A percentile compares a stretch with the other conserved stretches of the same genome.
Evolutionary conservation across 2,329 filamentous ascomycete species (phyloP).

Genomic region (Paracoccidioides brasiliensis): DNA sequence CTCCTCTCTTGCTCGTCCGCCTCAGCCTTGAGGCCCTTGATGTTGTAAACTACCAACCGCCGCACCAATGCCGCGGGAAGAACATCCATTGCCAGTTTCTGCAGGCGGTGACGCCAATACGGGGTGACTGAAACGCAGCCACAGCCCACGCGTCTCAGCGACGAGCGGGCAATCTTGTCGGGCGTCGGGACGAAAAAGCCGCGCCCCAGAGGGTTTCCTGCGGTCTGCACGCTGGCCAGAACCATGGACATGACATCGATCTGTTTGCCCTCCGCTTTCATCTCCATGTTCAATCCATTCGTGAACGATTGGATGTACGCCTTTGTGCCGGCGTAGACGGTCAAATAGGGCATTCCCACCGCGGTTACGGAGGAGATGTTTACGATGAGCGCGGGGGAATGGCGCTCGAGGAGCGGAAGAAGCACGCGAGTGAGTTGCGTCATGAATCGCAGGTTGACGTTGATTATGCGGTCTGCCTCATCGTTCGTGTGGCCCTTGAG

Average conservation of each 20-base stretch:
- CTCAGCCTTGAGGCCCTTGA: not conserved
- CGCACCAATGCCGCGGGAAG: not conserved
- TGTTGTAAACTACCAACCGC: not conserved
- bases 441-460: slow-evolving; percentile 39
- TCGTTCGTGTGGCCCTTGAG: slow-evolving; percentile 23
- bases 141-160: not conserved
- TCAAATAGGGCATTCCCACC: slow-evolving; percentile 35
- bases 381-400: slow-evolving; percentile 35
- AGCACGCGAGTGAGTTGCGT: slow-evolving; percentile 36
- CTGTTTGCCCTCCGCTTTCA: slow-evolving; percentile 23
- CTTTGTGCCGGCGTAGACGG: slow-evolving; percentile 36
- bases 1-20: not conserved
- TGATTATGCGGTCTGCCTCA: slow-evolving; percentile 23
- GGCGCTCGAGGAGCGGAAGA: slow-evolving; percentile 32
- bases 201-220: slow-evolving; percentile 14
- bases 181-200: slow-evolving; percentile 19
- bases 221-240: slow-evolving; percentile 22
- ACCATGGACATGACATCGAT: slow-evolving; percentile 30
- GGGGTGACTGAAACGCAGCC: not conserved
- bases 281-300: slow-evolving; percentile 30
- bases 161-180: not conserved
- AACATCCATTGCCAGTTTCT: not conserved
- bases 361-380: slow-evolving; percentile 39
- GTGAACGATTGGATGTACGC: slow-evolving; percentile 33
- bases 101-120: not conserved